Evolutionary conservation across 345 rosid species (phyloP).

Genomic region (Chamaenerion angustifolium): DNA sequence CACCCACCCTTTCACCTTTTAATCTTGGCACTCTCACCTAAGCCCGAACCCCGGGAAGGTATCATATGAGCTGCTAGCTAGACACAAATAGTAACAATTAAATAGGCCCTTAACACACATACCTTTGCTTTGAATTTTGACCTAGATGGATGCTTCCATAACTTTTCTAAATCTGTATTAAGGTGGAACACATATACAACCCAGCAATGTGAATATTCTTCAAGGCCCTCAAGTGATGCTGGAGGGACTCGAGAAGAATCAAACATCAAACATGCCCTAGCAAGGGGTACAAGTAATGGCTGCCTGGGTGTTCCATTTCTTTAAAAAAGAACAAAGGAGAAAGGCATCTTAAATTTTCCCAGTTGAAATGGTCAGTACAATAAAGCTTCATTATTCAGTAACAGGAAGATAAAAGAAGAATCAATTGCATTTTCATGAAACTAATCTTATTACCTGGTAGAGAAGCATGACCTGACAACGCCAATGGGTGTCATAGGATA

Average conservation of each 20-base stretch:
- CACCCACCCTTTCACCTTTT: constrained; percentile 70
- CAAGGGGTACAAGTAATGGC: constrained; percentile 77
- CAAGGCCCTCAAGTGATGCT: constrained; percentile 87
- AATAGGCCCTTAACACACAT: background rate
- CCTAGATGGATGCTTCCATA: constrained; percentile 79
- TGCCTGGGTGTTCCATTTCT: constrained; percentile 94
- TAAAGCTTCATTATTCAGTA: too few species aligned
- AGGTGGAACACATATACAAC: constrained; percentile 81
- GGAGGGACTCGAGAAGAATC: constrained; percentile 68
- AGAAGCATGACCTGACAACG: constrained; percentile 66
- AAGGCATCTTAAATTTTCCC: background rate
- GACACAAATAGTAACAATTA: constrained; percentile 4
- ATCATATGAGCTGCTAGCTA: too few species aligned
- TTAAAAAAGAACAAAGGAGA: constrained; percentile 1
- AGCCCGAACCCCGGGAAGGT: constrained; percentile 9
- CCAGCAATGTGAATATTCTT: constrained; percentile 91
- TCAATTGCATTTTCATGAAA: too few species aligned
- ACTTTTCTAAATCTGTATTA: constrained; percentile 80
- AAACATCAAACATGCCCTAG: constrained; percentile 64
- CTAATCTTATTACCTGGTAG: constrained; percentile 30
- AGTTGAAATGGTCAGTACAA: too few species aligned
- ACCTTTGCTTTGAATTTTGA: constrained; percentile 94
- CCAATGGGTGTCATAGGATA: constrained; percentile 82
- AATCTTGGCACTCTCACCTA: constrained; percentile 95
- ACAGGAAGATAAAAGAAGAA: too few species aligned